Percentiles rank a stretch among this genome's conserved stretches.
Evolutionary conservation across 2,329 filamentous ascomycete species (phyloP).

Genomic region (Pseudogymnoascus sp.): DNA sequence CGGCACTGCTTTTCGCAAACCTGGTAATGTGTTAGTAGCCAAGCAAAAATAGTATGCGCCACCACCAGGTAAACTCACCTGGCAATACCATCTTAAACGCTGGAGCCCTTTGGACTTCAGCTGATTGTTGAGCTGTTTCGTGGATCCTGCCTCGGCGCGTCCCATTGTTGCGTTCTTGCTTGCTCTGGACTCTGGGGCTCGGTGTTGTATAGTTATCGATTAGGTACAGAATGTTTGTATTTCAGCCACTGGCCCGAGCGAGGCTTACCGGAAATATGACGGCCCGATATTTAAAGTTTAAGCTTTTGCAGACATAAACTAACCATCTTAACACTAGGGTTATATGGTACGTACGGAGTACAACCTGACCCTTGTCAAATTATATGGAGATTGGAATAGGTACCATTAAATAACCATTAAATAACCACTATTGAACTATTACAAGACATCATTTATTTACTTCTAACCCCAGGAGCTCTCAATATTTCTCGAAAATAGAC

Average conservation of each 20-base stretch:
- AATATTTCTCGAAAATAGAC: not conserved
- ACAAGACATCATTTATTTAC: not conserved
- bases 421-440: not conserved
- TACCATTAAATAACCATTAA: not conserved
- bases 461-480: not conserved
- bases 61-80: slow-evolving; percentile 33
- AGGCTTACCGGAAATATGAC: not conserved
- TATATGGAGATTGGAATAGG: not conserved
- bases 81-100: slow-evolving; percentile 85
- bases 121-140: slow-evolving; percentile 85
- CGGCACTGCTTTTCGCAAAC: slow-evolving; percentile 69
- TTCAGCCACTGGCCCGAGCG: not conserved
- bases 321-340: not conserved
- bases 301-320: not conserved
- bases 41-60: not conserved
- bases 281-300: not conserved
- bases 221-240: not conserved
- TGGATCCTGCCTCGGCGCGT: slow-evolving; percentile 83
- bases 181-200: not conserved
- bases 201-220: slow-evolving; percentile 1
- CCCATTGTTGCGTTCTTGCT: slow-evolving; percentile 49
- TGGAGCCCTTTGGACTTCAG: slow-evolving; percentile 75
- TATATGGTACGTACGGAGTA: not conserved
- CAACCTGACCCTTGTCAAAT: not conserved
- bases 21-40: slow-evolving; percentile 32